Evolutionary conservation across 2,329 filamentous ascomycete species (phyloP), one percentile per base, ranked within the genome.

Genomic region (Ustilaginoidea virens): DNA sequence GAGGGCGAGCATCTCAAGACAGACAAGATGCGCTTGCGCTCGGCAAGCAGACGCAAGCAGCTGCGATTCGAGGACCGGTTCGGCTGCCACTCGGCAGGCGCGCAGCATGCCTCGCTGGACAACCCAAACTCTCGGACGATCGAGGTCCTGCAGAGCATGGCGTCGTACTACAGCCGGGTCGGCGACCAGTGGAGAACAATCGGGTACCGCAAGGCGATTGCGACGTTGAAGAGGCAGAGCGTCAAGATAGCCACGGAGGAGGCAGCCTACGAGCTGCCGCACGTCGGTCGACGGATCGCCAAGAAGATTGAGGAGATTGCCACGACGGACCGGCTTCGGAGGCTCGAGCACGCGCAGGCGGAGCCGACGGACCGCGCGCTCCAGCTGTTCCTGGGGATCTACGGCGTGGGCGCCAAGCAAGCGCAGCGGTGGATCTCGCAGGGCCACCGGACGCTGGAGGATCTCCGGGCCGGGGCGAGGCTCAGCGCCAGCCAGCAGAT

Each of bases 241-340:
- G 42, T 39, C 27, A 76, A 72, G 44, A 68, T 94, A 33, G 58
- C 52, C 4, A 86, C 77, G 0, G 73, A 68, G 33, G 63, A 73
- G 27, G 66, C 92, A 48, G 87, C 86, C 0, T 55, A 65, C 8
- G 49, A 54, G 2, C 61, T 94, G 1, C 71, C 73, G 1, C 67
- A 64, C 33, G 73, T 94, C 20, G 86, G 86, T 6, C 43, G 60
- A 8, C 67, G 80, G 1, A 57, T 94, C 2, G 85, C 85, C 0
- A 61, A 68, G 16, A 93, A 93, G 49, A 90, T 96, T 37, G 81
- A 90, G 42, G 87, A 94, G 46, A 92, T 94, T 24, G 80, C 73
- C 2, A 61, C 63, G 22, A 93, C 82, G 0, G 68, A 82, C 42
- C 61, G 63, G 16, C 65, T 94, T 1, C 67, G 67, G 23, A 67